Percentiles rank a stretch among this genome's conserved stretches.
Evolutionary conservation across 2,329 filamentous ascomycete genomes (phyloP).

Genomic region (Epichloe hybrida): DNA sequence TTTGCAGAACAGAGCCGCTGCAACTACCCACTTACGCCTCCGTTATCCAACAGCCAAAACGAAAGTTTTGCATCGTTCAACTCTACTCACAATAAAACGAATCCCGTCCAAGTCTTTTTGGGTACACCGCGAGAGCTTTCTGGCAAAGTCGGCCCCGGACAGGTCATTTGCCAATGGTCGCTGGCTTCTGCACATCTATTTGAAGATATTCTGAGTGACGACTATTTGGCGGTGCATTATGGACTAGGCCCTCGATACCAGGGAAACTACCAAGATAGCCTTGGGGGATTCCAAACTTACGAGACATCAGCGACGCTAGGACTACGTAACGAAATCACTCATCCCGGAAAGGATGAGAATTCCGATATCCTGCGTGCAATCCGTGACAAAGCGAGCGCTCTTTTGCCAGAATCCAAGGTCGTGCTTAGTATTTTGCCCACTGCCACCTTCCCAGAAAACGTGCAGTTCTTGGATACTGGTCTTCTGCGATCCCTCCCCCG

Average conservation of each 20-base stretch:
- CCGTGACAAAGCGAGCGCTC: constrained; percentile 64
- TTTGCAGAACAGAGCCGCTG: constrained; percentile 88
- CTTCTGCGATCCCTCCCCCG: constrained; percentile 65
- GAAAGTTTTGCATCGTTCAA: constrained; percentile 60
- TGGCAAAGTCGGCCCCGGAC: constrained; percentile 55
- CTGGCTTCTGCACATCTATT: constrained; percentile 82
- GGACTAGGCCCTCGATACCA: constrained; percentile 83
- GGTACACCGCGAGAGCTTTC: constrained; percentile 87
- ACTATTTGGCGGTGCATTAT: constrained; percentile 80
- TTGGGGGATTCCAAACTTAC: constrained; percentile 90
- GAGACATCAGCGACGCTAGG: constrained; percentile 82
- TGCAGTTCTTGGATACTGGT: constrained; percentile 63
- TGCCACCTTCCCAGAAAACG: constrained; percentile 68
- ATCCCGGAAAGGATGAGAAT: constrained; percentile 76
- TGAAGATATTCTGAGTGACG: constrained; percentile 76
- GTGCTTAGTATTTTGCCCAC: constrained; percentile 72
- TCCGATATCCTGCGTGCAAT: constrained; percentile 89
- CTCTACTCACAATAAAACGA: constrained; percentile 40
- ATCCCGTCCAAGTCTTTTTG: constrained; percentile 78
- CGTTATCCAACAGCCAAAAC: constrained; percentile 45
- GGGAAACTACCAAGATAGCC: constrained; percentile 91
- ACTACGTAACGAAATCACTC: constrained; percentile 78
- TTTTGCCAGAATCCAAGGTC: constrained; percentile 71
- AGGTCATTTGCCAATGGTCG: constrained; percentile 72
- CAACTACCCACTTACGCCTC: constrained; percentile 69